Evolutionary conservation across 1,284 basidiomycete genomes (phyloP), one percentile per base, ranked within the genome.

Genomic region (Binderoboletus segoi): DNA sequence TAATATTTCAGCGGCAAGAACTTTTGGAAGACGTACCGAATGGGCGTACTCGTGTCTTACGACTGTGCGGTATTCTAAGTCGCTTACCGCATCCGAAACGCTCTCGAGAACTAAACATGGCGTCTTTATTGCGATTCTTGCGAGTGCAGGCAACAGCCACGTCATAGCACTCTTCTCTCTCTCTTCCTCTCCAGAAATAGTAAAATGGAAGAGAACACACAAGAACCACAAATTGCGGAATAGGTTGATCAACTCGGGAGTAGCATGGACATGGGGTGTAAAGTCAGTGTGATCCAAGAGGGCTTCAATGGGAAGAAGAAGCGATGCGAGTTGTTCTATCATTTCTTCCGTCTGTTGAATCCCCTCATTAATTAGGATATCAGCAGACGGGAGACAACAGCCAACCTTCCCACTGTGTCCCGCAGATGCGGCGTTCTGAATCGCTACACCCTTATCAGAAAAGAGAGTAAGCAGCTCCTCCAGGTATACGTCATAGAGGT

Each of bases 191-290:
- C 71, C 59, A 61, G 77, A 55, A 72, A 77, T 46, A 21, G 71
- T 87, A 62, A 94, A 89, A 37, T 89, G 85, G 66, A 95, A 94
- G 16, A 98, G 80, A 20, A 91, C 84, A 66, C 92, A 94, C 15
- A 98, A 75, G 74, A 97, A 94, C 96, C 96, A 99, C 76, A 96
- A 82, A 70, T 94, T 95, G 47, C 96, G 85, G 82, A 98, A 99
- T 20, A 94, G 79, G 5, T 86, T 80, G 5, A 92, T 87, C n/a
- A 93, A 71, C 45, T 88, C 87, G 2, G 83, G 69, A 3, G 86
- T 80, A 20, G 88, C 71, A 37, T 82, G 72, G 15, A 77, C 60
- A 40, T 88, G 82, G 1, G 91, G 87, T 53, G 84, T 81, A 69
- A 93, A 90, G 61, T 90, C 85, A 21, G 76, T 64, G 67, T 96